Evolutionary conservation across 2,329 filamentous ascomycete genomes (phyloP), one percentile per base, ranked within the genome.

Genomic region (Furcasterigmium sp.): DNA sequence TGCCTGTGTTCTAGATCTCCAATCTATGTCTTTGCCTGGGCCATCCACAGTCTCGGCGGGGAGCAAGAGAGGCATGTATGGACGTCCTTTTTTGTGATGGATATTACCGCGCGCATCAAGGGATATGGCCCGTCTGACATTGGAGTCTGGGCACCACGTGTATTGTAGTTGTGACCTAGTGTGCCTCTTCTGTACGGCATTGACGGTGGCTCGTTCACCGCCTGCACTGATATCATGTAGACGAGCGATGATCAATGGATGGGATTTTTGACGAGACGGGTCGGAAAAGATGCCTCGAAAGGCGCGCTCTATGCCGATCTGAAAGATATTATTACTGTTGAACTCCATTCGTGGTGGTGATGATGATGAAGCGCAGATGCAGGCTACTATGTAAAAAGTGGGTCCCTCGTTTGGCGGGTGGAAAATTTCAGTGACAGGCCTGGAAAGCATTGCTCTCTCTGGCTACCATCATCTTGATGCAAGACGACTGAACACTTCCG

Each of bases 21-120:
- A 28, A 38, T 38, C 14, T 38, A 38, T 14, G 30, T 42, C 41
- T 26, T 44, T 23, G 19, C 42, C 45, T 43, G 45, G 45, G 39
- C 44, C 45, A 45, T 45, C 45, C 47, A 43, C 30, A 9, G 18
- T 17, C n/a, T 17, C 32, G n/a, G 8, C n/a, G 32, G 11, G 9
- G 32, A 47, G 44, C 37, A 45, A 45, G 38, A 42, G 32, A 39
- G 28, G 15, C 30, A 44, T 39, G 32, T 29, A 28, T 11, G n/a
- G 37, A 37, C 42, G 39, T 47, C 25, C 15, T 42, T 15, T 47
- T 28, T 32, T 37, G 19, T 26, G 18, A 45, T 34, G 42, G 42
- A 49, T 47, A 41, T 45, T n/a, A 45, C 34, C 36, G 40, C 42
- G 25, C 40, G 19, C 39, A 18, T 8, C 6, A 11, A 5, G 6